Percentiles rank a stretch among this genome's conserved stretches.
phyloP scores from a whole-genome alignment of 2,329 filamentous ascomycete species.

The Stachybotrys chlorohalonatus region DNA sequence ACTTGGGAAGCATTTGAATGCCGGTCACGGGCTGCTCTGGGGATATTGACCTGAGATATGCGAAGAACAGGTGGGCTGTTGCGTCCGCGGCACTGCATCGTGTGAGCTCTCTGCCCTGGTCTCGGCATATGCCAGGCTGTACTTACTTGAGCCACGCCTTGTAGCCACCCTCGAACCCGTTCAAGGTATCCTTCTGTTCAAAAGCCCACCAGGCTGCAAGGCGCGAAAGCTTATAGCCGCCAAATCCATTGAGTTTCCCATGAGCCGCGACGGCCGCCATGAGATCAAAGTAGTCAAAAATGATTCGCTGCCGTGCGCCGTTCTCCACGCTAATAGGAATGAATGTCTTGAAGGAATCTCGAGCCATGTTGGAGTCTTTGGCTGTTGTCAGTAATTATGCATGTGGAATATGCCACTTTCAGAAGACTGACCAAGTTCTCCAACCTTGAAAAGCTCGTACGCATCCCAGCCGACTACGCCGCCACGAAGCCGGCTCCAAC shows the following conservation, averaged over 20 bases:
- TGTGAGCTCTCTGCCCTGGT: not conserved
- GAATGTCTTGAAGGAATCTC: conserved; percentile 92
- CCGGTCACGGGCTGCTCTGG: conserved; percentile 71
- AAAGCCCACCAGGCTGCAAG: conserved; percentile 99
- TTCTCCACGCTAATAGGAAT: conserved; percentile 91
- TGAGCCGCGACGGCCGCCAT: conserved; percentile 85
- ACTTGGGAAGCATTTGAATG: conserved; percentile 80
- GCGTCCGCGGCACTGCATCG: conserved; percentile 74
- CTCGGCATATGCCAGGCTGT: not conserved
- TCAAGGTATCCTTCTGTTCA: conserved; percentile 76
- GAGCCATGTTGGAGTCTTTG: conserved; percentile 79
- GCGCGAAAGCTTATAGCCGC: conserved; percentile 85
- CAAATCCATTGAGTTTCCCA: conserved; percentile 85
- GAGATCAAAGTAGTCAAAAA: conserved; percentile 94
- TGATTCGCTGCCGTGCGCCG: conserved; percentile 74
- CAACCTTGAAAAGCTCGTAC: conserved; percentile 91
- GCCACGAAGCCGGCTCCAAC: conserved; percentile 85
- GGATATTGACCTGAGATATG: conserved; percentile 82
- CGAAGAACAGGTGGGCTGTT: conserved; percentile 95
- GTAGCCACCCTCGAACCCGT: conserved; percentile 92
- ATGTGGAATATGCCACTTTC: not conserved
- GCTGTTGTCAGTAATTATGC: not conserved
- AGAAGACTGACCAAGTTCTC: conserved; percentile 63
- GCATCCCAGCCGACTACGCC: conserved; percentile 96
- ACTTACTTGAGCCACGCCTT: conserved; percentile 72